Evolutionary conservation across 2,329 filamentous ascomycete species (phyloP).

Genomic region (Corniculantispora saksenae): DNA sequence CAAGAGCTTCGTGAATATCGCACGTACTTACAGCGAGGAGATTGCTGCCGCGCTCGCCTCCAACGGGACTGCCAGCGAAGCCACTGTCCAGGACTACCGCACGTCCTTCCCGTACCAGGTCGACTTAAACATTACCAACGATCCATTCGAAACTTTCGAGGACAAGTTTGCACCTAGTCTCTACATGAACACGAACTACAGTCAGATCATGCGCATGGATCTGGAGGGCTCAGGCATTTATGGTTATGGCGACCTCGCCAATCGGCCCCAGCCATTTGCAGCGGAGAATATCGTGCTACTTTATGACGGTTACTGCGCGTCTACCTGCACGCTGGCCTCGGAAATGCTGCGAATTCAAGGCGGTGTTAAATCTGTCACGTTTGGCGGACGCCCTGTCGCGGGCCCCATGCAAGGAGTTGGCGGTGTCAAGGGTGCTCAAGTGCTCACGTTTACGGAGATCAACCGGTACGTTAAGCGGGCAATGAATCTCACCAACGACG

Average conservation of each 20-base stretch:
- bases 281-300: conserved; percentile 25
- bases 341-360: conserved; percentile 39
- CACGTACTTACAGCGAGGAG: conserved; percentile 42
- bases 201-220: conserved; percentile 47
- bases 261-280: conserved; percentile 46
- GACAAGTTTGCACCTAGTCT: conserved; percentile 44
- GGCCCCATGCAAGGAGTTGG: conserved; percentile 60
- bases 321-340: conserved; percentile 40
- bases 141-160: conserved; percentile 52
- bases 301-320: conserved; percentile 27
- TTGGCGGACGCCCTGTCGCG: conserved; percentile 58
- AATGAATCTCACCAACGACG: conserved; percentile 17
- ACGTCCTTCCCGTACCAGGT: conserved; percentile 53
- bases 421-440: conserved; percentile 54
- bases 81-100: conserved; percentile 47
- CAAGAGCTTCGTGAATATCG: conserved; percentile 45
- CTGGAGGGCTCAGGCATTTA: conserved; percentile 49
- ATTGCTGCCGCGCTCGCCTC: conserved; percentile 27
- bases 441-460: background rate
- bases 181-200: conserved; percentile 55
- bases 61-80: conserved; percentile 46
- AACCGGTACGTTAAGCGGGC: background rate
- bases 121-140: conserved; percentile 48
- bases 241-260: conserved; percentile 40
- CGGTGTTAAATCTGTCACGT: conserved; percentile 52